Percentiles rank a stretch among this genome's conserved stretches.
phyloP scores from a whole-genome alignment of 148 eudicot genomes.

The Chenopodium berlandieri region DNA sequence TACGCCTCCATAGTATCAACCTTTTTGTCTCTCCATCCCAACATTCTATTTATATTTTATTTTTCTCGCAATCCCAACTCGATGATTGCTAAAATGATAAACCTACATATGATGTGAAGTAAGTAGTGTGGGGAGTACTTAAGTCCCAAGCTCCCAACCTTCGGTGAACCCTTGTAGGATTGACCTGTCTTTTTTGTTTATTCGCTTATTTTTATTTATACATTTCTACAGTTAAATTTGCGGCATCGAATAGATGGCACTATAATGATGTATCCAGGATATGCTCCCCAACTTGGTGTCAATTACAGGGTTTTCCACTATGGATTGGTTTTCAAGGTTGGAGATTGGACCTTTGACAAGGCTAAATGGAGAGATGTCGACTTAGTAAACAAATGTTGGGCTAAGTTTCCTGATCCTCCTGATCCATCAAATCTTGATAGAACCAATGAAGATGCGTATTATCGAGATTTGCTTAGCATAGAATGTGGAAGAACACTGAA shows the following conservation, averaged over 20 bases:
- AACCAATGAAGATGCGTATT: constrained; percentile 41
- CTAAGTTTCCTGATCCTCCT: constrained; percentile 94
- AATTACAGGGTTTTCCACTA: constrained; percentile 84
- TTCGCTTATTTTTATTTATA: constrained; percentile 12
- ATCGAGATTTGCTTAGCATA: constrained; percentile 74
- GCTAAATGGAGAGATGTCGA: constrained; percentile 72
- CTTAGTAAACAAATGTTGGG: constrained; percentile 77
- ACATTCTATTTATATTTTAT: background rate
- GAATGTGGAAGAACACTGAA: constrained; percentile 73
- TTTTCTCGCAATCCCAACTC: background rate
- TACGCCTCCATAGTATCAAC: too few relatives aligned
- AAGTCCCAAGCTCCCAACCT: background rate
- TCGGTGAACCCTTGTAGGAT: background rate
- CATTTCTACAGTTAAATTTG: constrained; percentile 55
- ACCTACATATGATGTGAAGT: background rate
- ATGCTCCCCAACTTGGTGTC: constrained; percentile 55
- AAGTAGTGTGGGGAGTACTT: background rate
- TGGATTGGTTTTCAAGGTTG: constrained; percentile 64
- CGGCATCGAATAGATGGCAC: constrained; percentile 65
- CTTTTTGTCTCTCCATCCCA: background rate
- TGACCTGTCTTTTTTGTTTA: constrained; percentile 6
- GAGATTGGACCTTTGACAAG: constrained; percentile 94
- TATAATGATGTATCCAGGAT: constrained; percentile 84
- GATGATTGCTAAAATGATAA: too few relatives aligned
- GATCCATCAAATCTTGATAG: constrained; percentile 48